A percentile compares a stretch with the other conserved stretches of the same genome.
Conservation (phyloP, 116 monocot genomes). For the Trichopus zeylanicus region DNA sequence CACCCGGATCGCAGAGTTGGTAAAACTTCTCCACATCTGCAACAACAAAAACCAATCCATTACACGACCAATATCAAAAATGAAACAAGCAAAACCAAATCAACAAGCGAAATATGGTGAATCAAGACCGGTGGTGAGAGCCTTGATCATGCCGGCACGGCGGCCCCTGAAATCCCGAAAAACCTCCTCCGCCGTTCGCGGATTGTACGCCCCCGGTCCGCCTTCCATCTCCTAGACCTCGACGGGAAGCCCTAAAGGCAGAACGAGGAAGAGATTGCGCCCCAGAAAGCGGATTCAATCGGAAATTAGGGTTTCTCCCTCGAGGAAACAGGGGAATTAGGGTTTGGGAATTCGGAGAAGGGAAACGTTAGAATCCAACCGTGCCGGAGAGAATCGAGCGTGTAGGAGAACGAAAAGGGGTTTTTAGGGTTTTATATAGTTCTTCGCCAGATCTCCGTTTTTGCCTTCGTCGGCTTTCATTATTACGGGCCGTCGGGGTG, state of each 20-base stretch:
- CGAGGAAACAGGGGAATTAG: neutral
- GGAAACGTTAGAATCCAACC: constrained; percentile 1
- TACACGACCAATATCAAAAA: neutral
- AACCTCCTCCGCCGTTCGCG: constrained; percentile 37
- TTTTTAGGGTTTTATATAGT: no score
- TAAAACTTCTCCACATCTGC: constrained; percentile 32
- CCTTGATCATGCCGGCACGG: constrained; percentile 32
- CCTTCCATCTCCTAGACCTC: constrained; percentile 17
- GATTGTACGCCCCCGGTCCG: constrained; percentile 21
- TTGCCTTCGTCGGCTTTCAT: no score
- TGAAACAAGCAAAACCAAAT: neutral
- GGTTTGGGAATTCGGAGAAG: neutral
- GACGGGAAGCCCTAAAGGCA: neutral
- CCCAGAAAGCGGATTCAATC: no score
- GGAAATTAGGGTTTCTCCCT: no score
- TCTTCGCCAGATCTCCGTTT: no score
- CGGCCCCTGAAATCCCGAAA: constrained; percentile 41
- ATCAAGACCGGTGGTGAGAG: constrained; percentile 31
- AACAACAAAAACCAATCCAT: neutral
- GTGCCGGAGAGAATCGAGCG: no score
- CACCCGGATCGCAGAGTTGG: constrained; percentile 35
- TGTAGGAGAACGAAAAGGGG: no score
- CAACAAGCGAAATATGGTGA: no score
- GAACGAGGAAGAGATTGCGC: neutral
- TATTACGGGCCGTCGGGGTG: no score